A percentile compares a stretch with the other conserved stretches of the same genome.
Evolutionary conservation across 73 alveolate genomes (phyloP).

Genomic region (Uronychia setigera): DNA sequence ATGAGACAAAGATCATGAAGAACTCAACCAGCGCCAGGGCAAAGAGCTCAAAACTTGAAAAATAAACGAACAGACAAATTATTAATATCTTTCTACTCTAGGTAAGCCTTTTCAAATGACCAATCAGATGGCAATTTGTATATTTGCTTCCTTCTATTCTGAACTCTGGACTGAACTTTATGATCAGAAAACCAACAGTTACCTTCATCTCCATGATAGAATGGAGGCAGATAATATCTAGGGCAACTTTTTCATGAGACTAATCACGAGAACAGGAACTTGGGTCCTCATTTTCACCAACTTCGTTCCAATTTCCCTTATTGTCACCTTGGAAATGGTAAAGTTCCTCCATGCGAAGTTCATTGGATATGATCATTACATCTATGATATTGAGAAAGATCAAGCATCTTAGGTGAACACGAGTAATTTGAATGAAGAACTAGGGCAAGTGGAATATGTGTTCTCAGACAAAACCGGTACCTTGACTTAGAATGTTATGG

Average conservation of each 20-base stretch:
- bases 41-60: slow-evolving; percentile 67
- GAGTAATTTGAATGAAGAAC: slow-evolving; percentile 86
- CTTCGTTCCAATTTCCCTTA: slow-evolving; percentile 90
- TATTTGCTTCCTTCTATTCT: slow-evolving; percentile 74
- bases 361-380: slow-evolving; percentile 77
- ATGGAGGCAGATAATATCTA: slow-evolving; percentile 11
- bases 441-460: slow-evolving; percentile 84
- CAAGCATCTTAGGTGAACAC: slow-evolving; percentile 77
- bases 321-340: slow-evolving; percentile 91
- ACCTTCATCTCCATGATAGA: slow-evolving; percentile 36
- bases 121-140: slow-evolving; percentile 68
- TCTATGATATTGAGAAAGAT: slow-evolving; percentile 57
- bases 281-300: slow-evolving; percentile 87
- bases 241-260: slow-evolving; percentile 43
- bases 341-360: slow-evolving; percentile 84
- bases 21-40: slow-evolving; percentile 69
- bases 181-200: slow-evolving; percentile 38
- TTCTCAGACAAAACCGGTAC: slow-evolving; percentile 96
- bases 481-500: slow-evolving; percentile 89
- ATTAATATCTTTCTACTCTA: neutral
- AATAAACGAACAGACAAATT: slow-evolving; percentile 60
- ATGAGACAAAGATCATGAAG: slow-evolving; percentile 92
- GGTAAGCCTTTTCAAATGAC: slow-evolving; percentile 4
- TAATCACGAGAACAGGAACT: slow-evolving; percentile 28
- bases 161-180: slow-evolving; percentile 65